These are phyloP conservation scores for Asterionellopsis glacialis DNA, from an alignment of 108 stramenopile species.

Conservation along the genomic window DNA sequence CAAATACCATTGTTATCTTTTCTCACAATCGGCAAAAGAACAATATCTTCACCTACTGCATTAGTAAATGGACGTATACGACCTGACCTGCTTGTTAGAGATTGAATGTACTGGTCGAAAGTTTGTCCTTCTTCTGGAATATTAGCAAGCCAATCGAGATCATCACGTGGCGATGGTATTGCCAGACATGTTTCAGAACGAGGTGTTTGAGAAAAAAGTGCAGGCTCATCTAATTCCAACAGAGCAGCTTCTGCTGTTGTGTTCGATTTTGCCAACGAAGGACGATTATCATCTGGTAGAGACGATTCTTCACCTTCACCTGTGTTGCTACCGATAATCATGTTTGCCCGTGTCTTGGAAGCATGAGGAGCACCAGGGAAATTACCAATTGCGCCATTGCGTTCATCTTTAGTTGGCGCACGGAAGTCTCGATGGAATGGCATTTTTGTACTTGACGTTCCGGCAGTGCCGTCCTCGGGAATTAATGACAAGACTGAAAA, in stretches of 20 bases:
- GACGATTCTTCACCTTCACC: background rate
- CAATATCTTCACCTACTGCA: conserved; percentile 3
- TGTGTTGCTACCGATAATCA: background rate
- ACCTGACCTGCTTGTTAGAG: background rate
- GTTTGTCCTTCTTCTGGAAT: conserved; percentile 10
- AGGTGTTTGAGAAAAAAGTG: background rate
- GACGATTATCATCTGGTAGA: background rate
- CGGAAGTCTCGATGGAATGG: conserved; percentile 5
- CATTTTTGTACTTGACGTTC: background rate
- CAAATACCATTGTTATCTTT: background rate
- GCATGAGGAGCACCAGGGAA: background rate
- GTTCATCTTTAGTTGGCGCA: background rate
- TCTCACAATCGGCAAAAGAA: background rate
- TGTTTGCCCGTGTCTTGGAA: too few species aligned
- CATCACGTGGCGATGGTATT: background rate
- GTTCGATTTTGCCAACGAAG: background rate
- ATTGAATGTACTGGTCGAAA: conserved; percentile 1
- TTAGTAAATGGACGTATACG: background rate
- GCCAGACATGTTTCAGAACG: background rate
- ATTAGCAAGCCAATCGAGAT: conserved; percentile 3
- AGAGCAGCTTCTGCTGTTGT: background rate
- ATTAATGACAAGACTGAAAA: too few species aligned
- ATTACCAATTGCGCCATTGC: background rate
- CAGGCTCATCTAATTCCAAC: background rate
- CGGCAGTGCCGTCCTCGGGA: background rate